Evolutionary conservation across 768 basidiomycete genomes (phyloP).

Genomic region (Pleurotus cornucopiae): DNA sequence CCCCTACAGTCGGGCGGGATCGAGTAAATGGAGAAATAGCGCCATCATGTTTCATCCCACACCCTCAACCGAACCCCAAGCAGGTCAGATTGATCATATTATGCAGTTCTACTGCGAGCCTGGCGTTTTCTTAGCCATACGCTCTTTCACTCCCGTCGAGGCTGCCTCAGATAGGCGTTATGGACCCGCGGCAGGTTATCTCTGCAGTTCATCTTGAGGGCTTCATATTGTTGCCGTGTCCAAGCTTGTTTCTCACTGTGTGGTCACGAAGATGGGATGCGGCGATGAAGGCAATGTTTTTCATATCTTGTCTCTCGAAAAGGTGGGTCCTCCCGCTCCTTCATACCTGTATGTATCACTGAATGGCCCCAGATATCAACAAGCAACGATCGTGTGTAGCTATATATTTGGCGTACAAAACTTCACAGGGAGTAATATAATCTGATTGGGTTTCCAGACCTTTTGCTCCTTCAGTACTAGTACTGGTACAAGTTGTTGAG

Average conservation of each 20-base stretch:
- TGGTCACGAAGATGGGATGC: constrained; percentile 1
- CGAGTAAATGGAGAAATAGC: constrained; percentile 8
- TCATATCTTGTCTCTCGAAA: not conserved
- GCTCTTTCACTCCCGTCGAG: not conserved
- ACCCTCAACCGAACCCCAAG: not conserved
- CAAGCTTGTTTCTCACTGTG: constrained; percentile 9
- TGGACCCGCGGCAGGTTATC: constrained; percentile 12
- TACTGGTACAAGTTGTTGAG: too few species aligned
- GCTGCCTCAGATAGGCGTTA: constrained; percentile 6
- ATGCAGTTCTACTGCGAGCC: constrained; percentile 7
- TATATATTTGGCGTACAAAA: too few species aligned
- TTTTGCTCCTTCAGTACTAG: too few species aligned
- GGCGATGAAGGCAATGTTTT: not conserved
- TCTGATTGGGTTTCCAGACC: too few species aligned
- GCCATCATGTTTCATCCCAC: constrained; percentile 8
- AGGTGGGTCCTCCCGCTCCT: not conserved
- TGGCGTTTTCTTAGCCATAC: constrained; percentile 7
- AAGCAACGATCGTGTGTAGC: too few species aligned
- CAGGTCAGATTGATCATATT: constrained; percentile 6
- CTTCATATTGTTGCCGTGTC: constrained; percentile 9
- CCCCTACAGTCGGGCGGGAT: constrained; percentile 9
- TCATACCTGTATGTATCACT: too few species aligned
- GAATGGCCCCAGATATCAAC: too few species aligned
- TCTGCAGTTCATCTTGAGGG: constrained; percentile 1
- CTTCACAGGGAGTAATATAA: too few species aligned